Conservation (phyloP, 768 basidiomycete species). For the Boletus sp. region DNA sequence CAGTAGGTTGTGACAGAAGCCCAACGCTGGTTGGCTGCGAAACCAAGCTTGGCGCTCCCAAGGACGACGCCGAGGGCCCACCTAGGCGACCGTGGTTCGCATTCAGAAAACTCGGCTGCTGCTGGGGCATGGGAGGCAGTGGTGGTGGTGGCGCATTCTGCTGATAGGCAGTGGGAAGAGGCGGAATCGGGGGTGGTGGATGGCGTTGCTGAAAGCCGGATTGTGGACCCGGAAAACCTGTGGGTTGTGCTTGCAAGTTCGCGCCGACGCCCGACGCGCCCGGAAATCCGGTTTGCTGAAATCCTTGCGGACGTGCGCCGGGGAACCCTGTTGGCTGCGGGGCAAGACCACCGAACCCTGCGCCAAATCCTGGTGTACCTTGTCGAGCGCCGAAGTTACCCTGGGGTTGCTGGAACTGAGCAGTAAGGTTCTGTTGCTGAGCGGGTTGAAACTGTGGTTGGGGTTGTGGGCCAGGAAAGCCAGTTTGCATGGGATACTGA, state of each 20-base stretch:
- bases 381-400: conserved; percentile 27
- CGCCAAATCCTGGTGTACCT: conserved; percentile 28
- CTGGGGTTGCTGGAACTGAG: conserved; percentile 45
- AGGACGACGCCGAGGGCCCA: conserved; percentile 21
- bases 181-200: conserved; percentile 58
- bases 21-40: conserved; percentile 24
- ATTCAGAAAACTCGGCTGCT: conserved; percentile 50
- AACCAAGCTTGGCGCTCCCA: conserved; percentile 9
- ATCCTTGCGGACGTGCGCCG: conserved; percentile 36
- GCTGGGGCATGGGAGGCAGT: conserved; percentile 33
- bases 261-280: conserved; percentile 28
- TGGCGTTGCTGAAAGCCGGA: conserved; percentile 34
- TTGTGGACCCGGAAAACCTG: conserved; percentile 39
- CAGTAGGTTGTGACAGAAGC: conserved; percentile 32
- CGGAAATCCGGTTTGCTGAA: conserved; percentile 44
- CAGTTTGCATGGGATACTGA: conserved; percentile 75
- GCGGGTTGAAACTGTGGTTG: conserved; percentile 43
- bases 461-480: conserved; percentile 48
- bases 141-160: conserved; percentile 41
- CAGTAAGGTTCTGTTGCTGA: conserved; percentile 28
- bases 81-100: conserved; percentile 50
- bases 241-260: conserved; percentile 50
- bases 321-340: conserved; percentile 62
- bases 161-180: conserved; percentile 60
- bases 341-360: conserved; percentile 40